Percentiles rank a stretch among this genome's conserved stretches.
Conservation (phyloP, 2,329 filamentous ascomycete species). For the Lecanicillium sp. region DNA sequence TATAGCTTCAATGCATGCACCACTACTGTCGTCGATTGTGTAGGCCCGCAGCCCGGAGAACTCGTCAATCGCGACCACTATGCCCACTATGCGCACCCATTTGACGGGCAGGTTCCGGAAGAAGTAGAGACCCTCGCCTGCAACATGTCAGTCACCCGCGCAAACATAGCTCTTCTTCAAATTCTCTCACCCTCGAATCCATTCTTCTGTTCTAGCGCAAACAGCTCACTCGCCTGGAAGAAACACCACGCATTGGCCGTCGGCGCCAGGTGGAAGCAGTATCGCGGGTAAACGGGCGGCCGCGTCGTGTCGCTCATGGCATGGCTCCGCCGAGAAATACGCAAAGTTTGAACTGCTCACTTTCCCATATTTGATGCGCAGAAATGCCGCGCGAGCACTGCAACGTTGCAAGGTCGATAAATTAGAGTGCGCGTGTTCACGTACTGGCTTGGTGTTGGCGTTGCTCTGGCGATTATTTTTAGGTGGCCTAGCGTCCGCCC, state of each 20-base stretch:
- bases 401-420: constrained; percentile 1
- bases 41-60: constrained; percentile 41
- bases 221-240: constrained; percentile 46
- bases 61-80: constrained; percentile 59
- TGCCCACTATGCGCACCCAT: constrained; percentile 65
- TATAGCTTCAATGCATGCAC: constrained; percentile 47
- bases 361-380: not conserved
- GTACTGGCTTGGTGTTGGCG: not conserved
- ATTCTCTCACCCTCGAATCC: constrained; percentile 46
- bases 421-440: not conserved
- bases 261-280: constrained; percentile 58
- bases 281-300: constrained; percentile 49
- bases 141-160: not conserved
- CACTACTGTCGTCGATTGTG: constrained; percentile 61
- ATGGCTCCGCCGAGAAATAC: constrained; percentile 26
- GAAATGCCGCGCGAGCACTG: not conserved
- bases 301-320: constrained; percentile 42
- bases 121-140: constrained; percentile 52
- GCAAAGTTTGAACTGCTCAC: not conserved
- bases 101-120: constrained; percentile 68
- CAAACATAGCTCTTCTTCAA: not conserved
- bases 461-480: not conserved
- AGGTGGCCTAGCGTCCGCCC: too few species aligned
- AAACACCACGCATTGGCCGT: constrained; percentile 56
- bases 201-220: constrained; percentile 38